phyloP scores from a whole-genome alignment of 768 basidiomycete genomes.

The Leccinum variicolor region DNA sequence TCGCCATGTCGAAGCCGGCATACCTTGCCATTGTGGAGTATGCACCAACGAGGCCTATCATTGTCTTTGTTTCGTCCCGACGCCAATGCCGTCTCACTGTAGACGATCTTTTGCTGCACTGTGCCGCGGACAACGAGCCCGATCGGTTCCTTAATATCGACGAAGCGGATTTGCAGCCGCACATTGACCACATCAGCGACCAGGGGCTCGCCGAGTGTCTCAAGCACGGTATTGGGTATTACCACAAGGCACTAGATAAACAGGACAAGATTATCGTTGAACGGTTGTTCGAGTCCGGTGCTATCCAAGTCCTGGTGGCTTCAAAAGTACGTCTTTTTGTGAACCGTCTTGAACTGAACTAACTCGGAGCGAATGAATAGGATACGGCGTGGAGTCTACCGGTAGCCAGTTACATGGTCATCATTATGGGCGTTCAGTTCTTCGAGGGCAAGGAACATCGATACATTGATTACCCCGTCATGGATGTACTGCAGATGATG shows the following conservation, averaged over 20 bases:
- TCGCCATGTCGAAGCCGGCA: constrained; percentile 97
- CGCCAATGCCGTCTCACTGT: constrained; percentile 94
- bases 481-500: constrained; percentile 99
- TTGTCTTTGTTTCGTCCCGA: constrained; percentile 89
- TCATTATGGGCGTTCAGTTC: constrained; percentile 98
- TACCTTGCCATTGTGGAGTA: constrained; percentile 91
- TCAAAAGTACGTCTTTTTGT: constrained; percentile 62
- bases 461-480: constrained; percentile 96
- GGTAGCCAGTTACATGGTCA: constrained; percentile 93
- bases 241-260: constrained; percentile 88
- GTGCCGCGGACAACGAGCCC: constrained; percentile 79
- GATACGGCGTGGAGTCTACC: constrained; percentile 97
- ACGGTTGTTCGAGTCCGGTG: constrained; percentile 87
- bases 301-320: constrained; percentile 91
- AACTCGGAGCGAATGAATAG: constrained; percentile 34
- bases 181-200: constrained; percentile 83
- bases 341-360: background rate
- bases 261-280: constrained; percentile 95
- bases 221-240: constrained; percentile 90
- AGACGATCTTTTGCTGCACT: constrained; percentile 86
- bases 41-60: constrained; percentile 80
- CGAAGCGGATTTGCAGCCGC: constrained; percentile 75
- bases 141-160: constrained; percentile 91
- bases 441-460: constrained; percentile 98
- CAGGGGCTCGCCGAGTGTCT: constrained; percentile 71